phyloP scores from a whole-genome alignment of 192 early-diverging fungal genomes.

The Backusella australiensis region DNA sequence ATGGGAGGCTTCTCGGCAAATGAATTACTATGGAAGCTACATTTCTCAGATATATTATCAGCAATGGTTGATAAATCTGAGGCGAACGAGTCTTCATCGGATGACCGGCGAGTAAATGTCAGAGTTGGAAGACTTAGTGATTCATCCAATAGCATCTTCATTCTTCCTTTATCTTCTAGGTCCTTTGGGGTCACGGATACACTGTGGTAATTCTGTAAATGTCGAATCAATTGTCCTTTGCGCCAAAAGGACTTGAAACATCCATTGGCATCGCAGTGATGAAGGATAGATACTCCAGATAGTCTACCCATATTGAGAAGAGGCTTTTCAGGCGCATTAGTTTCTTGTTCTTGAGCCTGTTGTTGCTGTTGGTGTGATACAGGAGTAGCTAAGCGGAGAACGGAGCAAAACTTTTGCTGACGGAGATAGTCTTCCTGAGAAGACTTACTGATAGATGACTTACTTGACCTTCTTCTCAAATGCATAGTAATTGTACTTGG shows the following conservation, averaged over 20 bases:
- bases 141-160: background rate
- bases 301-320: background rate
- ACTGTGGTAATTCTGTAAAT: conserved; percentile 30
- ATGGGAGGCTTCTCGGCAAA: background rate
- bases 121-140: background rate
- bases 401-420: conserved; percentile 29
- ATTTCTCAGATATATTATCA: background rate
- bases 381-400: conserved; percentile 24
- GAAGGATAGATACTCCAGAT: conserved; percentile 14
- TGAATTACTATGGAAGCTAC: background rate
- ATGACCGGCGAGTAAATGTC: background rate
- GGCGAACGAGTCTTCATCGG: background rate
- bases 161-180: background rate
- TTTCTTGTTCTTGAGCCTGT: background rate
- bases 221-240: conserved; percentile 25
- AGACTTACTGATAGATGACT: conserved; percentile 14
- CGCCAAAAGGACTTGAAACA: conserved; percentile 39
- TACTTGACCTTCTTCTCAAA: conserved; percentile 13
- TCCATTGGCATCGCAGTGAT: conserved; percentile 24
- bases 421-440: conserved; percentile 23
- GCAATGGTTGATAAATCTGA: background rate
- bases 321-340: background rate
- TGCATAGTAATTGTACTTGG: conserved; percentile 32
- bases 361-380: background rate
- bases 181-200: conserved; percentile 12